phyloP scores from a whole-genome alignment of 768 basidiomycete genomes.

The Chalciporus piperatus region DNA sequence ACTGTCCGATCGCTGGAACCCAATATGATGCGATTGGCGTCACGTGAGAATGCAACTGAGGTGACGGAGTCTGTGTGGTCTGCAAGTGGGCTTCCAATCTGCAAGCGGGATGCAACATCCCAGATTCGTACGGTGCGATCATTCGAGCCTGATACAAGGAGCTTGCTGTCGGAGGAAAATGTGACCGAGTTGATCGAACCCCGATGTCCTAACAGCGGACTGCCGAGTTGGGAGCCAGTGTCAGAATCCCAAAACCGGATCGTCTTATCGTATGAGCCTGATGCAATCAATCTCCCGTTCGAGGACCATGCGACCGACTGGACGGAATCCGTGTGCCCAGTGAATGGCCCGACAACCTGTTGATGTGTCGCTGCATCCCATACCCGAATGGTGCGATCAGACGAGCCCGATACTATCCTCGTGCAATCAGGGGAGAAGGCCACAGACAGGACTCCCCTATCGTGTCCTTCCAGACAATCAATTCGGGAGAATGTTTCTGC shows the following conservation, averaged over 20 bases:
- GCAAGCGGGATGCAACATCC: background rate
- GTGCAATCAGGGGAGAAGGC: background rate
- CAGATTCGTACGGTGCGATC: slow-evolving; percentile 7
- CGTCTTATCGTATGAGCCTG: background rate
- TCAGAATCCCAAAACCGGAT: slow-evolving; percentile 1
- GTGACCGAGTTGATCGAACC: background rate
- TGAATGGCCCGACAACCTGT: no score
- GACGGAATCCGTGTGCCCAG: background rate
- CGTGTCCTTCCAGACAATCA: background rate
- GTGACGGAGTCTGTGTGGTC: background rate
- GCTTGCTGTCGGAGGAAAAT: background rate
- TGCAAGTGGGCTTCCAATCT: no score
- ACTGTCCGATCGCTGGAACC: background rate
- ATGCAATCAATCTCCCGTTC: background rate
- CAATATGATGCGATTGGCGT: background rate
- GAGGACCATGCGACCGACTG: background rate
- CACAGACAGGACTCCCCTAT: background rate
- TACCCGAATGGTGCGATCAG: background rate
- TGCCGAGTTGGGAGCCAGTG: background rate
- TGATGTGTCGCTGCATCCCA: background rate
- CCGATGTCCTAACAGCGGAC: background rate
- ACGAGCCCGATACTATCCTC: background rate
- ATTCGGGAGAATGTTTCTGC: background rate
- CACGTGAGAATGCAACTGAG: background rate
- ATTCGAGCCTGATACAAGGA: slow-evolving; percentile 6